These are phyloP conservation scores for Aureobasidium musti DNA, from an alignment of 2,329 filamentous ascomycete species.

Conservation along the genomic window DNA sequence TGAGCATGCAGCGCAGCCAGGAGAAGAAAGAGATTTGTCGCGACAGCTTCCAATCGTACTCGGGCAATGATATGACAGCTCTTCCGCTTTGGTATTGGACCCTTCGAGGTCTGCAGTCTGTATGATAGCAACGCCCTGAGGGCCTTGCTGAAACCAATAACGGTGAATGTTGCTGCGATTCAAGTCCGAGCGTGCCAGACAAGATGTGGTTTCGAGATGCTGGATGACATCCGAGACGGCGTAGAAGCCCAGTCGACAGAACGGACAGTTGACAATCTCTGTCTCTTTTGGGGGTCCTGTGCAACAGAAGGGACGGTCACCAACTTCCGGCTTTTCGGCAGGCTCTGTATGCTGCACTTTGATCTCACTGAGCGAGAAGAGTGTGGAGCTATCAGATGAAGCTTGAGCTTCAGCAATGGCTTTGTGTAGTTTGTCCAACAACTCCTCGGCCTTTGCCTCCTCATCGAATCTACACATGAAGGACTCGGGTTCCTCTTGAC, in stretches of 20 bases:
- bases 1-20: background rate
- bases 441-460: conserved; percentile 52
- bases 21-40: background rate
- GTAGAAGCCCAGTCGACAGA: background rate
- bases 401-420: conserved; percentile 45
- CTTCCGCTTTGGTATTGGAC: background rate
- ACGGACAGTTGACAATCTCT: background rate
- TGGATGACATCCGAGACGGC: background rate
- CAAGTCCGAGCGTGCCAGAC: background rate
- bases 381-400: background rate
- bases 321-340: background rate
- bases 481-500: conserved; percentile 60
- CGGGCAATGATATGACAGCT: background rate
- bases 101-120: background rate
- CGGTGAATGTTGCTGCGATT: background rate
- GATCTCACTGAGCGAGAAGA: background rate
- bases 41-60: background rate
- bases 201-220: background rate
- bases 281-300: no score
- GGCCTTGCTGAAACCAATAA: no score
- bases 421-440: conserved; percentile 48
- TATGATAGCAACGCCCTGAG: no score
- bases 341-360: background rate
- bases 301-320: background rate
- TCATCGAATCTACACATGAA: conserved; percentile 73